These are phyloP conservation scores for Casuarina equisetifolia DNA, from an alignment of 306 rosid species.

Conservation along the genomic window DNA sequence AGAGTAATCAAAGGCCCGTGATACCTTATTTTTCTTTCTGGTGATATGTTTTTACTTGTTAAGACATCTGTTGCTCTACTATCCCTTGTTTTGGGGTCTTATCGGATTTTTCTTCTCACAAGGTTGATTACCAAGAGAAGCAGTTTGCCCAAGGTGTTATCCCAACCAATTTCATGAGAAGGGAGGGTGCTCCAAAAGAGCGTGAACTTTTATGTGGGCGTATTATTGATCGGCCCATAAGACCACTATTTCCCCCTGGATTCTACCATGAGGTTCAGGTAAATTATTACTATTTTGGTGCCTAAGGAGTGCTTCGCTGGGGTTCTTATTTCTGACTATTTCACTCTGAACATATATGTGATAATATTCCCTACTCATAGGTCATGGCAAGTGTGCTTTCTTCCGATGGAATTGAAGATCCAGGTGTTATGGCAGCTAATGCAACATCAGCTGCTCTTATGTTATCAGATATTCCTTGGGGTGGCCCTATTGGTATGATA, in stretches of 20 bases:
- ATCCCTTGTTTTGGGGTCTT: neutral
- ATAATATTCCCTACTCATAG: conserved; percentile 37
- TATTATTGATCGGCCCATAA: conserved; percentile 84
- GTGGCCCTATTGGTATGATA: conserved; percentile 91
- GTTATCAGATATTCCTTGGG: conserved; percentile 98
- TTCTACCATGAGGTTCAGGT: conserved; percentile 99
- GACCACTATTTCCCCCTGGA: conserved; percentile 87
- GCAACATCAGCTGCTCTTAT: conserved; percentile 93
- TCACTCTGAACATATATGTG: neutral
- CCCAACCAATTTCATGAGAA: conserved; percentile 74
- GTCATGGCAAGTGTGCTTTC: conserved; percentile 90
- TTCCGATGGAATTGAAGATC: conserved; percentile 88
- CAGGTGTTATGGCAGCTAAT: conserved; percentile 91
- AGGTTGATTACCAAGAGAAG: conserved; percentile 98
- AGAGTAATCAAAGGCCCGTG: neutral
- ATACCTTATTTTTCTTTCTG: neutral
- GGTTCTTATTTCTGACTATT: conserved; percentile 1
- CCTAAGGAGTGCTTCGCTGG: neutral
- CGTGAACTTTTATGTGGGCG: conserved; percentile 92
- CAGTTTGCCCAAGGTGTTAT: conserved; percentile 87
- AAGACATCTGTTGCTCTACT: neutral
- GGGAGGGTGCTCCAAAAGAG: conserved; percentile 97
- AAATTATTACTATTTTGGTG: conserved; percentile 17
- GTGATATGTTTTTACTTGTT: neutral
- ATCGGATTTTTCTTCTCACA: conserved; percentile 18